phyloP scores from a whole-genome alignment of 148 eudicot species.

The Persicaria maculosa region DNA sequence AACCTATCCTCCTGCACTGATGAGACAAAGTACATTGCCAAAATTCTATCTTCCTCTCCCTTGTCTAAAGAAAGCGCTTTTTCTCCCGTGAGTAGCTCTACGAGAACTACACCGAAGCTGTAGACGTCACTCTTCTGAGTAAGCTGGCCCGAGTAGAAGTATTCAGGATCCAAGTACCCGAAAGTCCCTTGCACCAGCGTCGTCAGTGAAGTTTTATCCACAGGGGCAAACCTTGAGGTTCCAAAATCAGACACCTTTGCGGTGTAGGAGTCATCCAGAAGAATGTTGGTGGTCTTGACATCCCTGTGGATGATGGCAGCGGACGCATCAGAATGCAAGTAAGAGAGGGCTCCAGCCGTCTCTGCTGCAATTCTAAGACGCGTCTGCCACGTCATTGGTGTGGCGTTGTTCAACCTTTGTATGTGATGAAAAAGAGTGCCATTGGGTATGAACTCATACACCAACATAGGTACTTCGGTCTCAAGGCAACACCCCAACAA shows the following conservation, averaged over 20 bases:
- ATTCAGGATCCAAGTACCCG: conserved; percentile 11
- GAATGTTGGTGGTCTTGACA: conserved; percentile 11
- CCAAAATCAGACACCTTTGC: conserved; percentile 12
- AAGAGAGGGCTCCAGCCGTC: not conserved
- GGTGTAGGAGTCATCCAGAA: not conserved
- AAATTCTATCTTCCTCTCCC: not conserved
- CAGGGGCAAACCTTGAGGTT: conserved; percentile 3
- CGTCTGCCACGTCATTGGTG: not conserved
- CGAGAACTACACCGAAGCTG: no score
- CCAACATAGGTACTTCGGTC: not conserved
- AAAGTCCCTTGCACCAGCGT: conserved; percentile 12
- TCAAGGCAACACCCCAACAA: not conserved
- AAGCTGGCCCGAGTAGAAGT: not conserved
- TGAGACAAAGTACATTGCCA: not conserved
- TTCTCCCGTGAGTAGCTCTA: no score
- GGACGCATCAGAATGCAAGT: conserved; percentile 8
- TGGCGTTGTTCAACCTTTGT: not conserved
- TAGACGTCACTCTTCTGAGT: not conserved
- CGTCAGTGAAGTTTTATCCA: not conserved
- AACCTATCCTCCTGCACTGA: not conserved
- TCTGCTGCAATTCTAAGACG: not conserved
- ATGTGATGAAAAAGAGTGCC: not conserved
- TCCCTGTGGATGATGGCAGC: not conserved
- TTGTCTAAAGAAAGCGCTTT: no score
- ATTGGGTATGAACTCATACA: not conserved